A percentile compares a stretch with the other conserved stretches of the same genome.
phyloP scores from a whole-genome alignment of 257 asterid species.

The Salvia miltiorrhiza region DNA sequence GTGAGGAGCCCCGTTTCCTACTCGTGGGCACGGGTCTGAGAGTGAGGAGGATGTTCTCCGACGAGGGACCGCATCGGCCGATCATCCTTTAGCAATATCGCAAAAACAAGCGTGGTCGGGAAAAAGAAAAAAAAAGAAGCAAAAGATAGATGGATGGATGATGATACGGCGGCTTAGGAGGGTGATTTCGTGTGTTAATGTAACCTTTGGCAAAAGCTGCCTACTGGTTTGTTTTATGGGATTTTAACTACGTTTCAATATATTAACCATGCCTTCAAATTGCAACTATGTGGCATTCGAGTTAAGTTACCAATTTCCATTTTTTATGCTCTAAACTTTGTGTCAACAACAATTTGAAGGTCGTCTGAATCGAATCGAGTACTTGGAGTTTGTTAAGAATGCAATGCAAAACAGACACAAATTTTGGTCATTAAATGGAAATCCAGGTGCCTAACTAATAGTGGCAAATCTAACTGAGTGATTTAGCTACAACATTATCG shows the following conservation, averaged over 20 bases:
- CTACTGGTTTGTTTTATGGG: constrained; percentile 17
- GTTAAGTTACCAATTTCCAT: not conserved
- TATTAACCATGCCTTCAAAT: not conserved
- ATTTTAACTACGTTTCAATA: constrained; percentile 10
- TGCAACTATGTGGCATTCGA: not conserved
- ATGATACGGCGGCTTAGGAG: constrained; percentile 7
- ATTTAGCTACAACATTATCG: too few species aligned
- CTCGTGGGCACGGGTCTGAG: constrained; percentile 43
- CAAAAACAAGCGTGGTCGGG: not conserved
- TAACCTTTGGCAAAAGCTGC: constrained; percentile 3
- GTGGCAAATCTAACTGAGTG: too few species aligned
- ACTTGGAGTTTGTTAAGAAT: too few species aligned
- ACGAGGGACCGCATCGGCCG: not conserved
- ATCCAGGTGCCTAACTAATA: too few species aligned
- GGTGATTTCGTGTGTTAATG: constrained; percentile 17
- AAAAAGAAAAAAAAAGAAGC: not conserved
- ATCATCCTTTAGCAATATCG: not conserved
- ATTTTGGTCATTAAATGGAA: not conserved
- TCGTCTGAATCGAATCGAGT: not conserved
- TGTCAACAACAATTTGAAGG: not conserved
- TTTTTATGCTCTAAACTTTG: not conserved
- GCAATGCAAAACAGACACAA: too few species aligned
- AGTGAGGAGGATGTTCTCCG: not conserved
- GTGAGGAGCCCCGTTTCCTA: constrained; percentile 75
- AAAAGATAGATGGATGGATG: constrained; percentile 1